Conservation (phyloP, 2,329 filamentous ascomycete genomes). For the Rutstroemia sp. region DNA sequence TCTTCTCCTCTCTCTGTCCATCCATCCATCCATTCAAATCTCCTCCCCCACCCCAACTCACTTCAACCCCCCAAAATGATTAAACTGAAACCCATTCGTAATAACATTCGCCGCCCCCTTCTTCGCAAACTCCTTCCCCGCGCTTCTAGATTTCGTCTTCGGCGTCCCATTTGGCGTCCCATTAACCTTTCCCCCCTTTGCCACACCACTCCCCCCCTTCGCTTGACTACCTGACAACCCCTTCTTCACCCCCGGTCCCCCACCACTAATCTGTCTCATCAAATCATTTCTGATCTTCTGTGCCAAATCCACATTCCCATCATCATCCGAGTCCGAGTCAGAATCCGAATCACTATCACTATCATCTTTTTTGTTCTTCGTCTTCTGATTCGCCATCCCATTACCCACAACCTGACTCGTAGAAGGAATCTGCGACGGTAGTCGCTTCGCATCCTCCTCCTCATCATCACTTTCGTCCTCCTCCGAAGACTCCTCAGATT, state of each 20-base stretch:
- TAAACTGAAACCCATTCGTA: constrained; percentile 8
- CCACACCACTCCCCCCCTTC: not conserved
- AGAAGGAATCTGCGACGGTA: not conserved
- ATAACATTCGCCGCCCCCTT: not conserved
- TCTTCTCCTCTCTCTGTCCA: not conserved
- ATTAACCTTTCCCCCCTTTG: not conserved
- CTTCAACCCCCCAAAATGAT: constrained; percentile 1
- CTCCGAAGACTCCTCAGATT: constrained; percentile 5
- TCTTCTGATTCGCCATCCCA: not conserved
- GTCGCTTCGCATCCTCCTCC: constrained; percentile 11
- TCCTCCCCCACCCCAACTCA: not conserved
- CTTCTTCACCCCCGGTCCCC: not conserved
- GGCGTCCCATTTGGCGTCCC: not conserved
- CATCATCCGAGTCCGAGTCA: constrained; percentile 1
- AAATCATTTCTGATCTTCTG: not conserved
- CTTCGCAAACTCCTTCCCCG: constrained; percentile 7
- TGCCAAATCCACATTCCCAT: not conserved
- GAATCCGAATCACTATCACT: constrained; percentile 8
- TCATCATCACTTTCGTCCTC: constrained; percentile 13
- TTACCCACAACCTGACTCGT: not conserved
- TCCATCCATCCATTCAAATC: not conserved
- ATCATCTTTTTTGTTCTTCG: not conserved
- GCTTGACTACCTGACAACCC: not conserved
- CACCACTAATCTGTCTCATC: not conserved
- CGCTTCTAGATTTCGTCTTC: constrained; percentile 4